Conservation (phyloP, 1,284 basidiomycete species). For the Filobasidium uniguttulatum region DNA sequence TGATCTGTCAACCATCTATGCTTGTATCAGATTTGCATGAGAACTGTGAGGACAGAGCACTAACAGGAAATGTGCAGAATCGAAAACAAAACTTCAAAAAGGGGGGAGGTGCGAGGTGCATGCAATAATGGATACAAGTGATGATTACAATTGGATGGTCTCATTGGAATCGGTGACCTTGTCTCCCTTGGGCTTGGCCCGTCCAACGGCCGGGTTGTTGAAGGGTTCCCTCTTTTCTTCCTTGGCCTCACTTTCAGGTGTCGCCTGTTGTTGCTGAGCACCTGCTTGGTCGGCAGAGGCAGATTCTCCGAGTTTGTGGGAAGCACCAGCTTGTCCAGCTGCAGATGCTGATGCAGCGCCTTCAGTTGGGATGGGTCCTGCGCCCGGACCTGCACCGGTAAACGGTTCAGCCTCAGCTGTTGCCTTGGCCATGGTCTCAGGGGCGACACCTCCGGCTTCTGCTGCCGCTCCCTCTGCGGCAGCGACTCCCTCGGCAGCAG, state of each 20-base stretch:
- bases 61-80: no score
- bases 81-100: no score
- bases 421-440: constrained; percentile 2
- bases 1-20: no score
- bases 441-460: constrained; percentile 10
- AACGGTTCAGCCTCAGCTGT: background rate
- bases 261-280: background rate
- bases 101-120: no score
- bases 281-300: background rate
- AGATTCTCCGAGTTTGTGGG: no score
- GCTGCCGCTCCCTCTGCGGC: constrained; percentile 13
- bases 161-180: background rate
- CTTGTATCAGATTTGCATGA: no score
- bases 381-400: background rate
- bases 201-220: constrained; percentile 3
- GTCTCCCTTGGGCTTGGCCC: constrained; percentile 1
- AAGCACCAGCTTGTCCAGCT: background rate
- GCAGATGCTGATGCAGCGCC: background rate
- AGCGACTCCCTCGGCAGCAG: constrained; percentile 14
- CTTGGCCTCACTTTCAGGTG: background rate
- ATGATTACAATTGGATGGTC: background rate
- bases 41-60: no score
- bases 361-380: background rate
- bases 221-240: background rate
- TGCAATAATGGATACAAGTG: no score